These are phyloP conservation scores for Lactifluus rugatus DNA, from an alignment of 768 basidiomycete genomes.

Conservation along the genomic window DNA sequence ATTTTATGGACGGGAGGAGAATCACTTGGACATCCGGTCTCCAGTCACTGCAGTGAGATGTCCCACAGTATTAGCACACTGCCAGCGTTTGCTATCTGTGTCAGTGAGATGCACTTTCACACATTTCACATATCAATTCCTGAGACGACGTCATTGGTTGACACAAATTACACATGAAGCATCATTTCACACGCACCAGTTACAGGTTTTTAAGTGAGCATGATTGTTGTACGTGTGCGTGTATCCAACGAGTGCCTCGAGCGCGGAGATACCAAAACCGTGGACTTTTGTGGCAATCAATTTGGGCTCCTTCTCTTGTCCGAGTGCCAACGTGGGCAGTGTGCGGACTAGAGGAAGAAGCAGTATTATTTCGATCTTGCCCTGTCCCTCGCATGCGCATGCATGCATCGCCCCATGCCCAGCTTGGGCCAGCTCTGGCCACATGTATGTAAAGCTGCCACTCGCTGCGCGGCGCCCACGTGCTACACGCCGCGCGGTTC, in stretches of 20 bases:
- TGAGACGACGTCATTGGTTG: neutral
- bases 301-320: neutral
- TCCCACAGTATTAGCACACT: neutral
- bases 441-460: too few species aligned
- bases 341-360: neutral
- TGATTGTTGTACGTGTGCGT: too few species aligned
- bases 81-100: neutral
- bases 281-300: neutral
- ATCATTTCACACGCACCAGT: neutral
- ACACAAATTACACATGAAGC: neutral
- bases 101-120: too few species aligned
- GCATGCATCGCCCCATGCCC: too few species aligned
- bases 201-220: neutral
- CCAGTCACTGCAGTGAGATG: neutral
- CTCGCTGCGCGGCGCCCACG: too few species aligned
- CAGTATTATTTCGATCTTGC: too few species aligned
- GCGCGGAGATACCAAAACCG: too few species aligned
- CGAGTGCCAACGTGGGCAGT: neutral
- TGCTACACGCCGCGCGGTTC: too few species aligned
- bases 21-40: neutral
- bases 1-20: neutral
- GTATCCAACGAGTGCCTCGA: neutral
- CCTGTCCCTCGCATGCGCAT: neutral
- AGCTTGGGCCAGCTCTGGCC: too few species aligned
- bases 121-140: neutral